Evolutionary conservation across 345 rosid genomes (phyloP), one percentile per base, ranked within the genome.

Genomic region (Kandelia obovata): DNA sequence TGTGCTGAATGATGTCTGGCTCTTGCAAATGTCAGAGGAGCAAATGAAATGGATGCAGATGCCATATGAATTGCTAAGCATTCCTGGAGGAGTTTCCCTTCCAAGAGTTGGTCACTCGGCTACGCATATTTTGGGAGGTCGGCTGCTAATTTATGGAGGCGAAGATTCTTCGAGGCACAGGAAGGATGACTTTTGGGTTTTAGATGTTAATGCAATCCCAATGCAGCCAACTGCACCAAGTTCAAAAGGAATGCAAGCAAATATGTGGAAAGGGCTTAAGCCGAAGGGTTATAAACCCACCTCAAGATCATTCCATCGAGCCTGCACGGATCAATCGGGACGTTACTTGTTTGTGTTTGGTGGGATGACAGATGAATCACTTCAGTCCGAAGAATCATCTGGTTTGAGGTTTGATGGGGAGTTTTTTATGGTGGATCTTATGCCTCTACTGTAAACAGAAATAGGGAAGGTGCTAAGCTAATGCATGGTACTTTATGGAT

Each of bases 41-140:
- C 69, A 71, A 47, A 71, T 81, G 27, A 81, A 78, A 68, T 95
- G 97, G 99, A 77, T 82, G 28, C 90, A 83, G 72, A 68, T 95
- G 43, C 67, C 75, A 58, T 89, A 89, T 11, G 89, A 89, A 39
- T 57, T 86, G 64, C 70, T 65, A 13, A 84, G 79, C 59, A 77
- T 88, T 43, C 90, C 96, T 0, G 84, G 65, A 30, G 85, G 88
- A 72, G 61, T 71, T 58, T 80, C 86, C 58, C 87, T 95, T 61
- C 89, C 96, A 0, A 82, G 97, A n/a, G 99, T 95, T 65, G 99
- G 99, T 74, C 99, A 95, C 86, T 89, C 96, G 0, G 96, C 97
- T 23, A 81, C 86, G 2, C 88, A 80, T 10, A 80, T 88, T 57
- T 66, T 90, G 66, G 97, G 97, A 49, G 92, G 96, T 34, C 75